phyloP scores from a whole-genome alignment of 345 rosid species.

The Isatis tinctoria region DNA sequence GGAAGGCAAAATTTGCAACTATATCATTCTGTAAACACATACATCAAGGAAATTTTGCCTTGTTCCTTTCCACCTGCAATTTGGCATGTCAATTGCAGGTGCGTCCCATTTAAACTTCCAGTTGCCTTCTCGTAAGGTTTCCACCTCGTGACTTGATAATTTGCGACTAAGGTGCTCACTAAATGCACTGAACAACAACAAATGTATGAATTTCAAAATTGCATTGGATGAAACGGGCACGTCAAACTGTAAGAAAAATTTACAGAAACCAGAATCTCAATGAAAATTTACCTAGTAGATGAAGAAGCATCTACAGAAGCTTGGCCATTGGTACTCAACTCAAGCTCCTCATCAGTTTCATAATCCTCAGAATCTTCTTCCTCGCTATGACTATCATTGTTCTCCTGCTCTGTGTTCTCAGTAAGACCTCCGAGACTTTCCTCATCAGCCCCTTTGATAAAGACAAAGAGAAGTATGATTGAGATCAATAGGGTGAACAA shows the following conservation, averaged over 20 bases:
- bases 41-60: conserved; percentile 62
- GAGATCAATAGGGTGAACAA: background rate
- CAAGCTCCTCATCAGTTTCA: conserved; percentile 46
- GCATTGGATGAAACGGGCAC: background rate
- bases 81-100: conserved; percentile 57
- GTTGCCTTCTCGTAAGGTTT: conserved; percentile 44
- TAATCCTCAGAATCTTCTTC: conserved; percentile 40
- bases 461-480: conserved; percentile 2
- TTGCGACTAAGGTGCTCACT: conserved; percentile 53
- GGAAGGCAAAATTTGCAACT: background rate
- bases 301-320: conserved; percentile 21
- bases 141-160: conserved; percentile 56
- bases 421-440: conserved; percentile 22
- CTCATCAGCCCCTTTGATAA: conserved; percentile 34
- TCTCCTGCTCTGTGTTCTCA: conserved; percentile 28
- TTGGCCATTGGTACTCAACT: conserved; percentile 30
- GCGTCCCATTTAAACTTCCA: conserved; percentile 74
- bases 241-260: background rate
- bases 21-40: conserved; percentile 6
- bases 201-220: background rate
- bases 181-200: conserved; percentile 53
- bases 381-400: conserved; percentile 34
- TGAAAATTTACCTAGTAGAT: conserved; percentile 39
- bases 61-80: conserved; percentile 77
- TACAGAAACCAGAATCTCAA: background rate